These are phyloP conservation scores for Saccharomyces hybrid DNA, from an alignment of 1,139 yeast species.

Conservation along the genomic window DNA sequence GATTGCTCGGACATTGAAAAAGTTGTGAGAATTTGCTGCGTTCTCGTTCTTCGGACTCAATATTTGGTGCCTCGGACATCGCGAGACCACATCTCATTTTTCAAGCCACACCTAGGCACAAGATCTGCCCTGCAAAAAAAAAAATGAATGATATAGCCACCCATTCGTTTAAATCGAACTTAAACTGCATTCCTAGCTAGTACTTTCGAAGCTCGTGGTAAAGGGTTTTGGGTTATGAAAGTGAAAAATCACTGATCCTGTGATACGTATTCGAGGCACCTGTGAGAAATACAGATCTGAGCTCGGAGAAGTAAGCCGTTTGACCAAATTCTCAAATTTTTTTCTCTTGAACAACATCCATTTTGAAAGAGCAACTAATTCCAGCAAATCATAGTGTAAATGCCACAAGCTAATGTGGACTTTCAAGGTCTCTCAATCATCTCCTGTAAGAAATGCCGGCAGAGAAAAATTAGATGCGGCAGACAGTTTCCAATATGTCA, in stretches of 20 bases:
- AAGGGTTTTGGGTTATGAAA: not conserved
- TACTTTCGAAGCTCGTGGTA: not conserved
- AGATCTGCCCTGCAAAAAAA: not conserved
- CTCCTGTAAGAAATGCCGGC: not conserved
- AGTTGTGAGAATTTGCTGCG: not conserved
- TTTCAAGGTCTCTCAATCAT: not conserved
- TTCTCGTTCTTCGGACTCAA: not conserved
- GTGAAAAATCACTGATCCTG: not conserved
- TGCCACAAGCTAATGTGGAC: not conserved
- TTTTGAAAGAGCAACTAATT: not conserved
- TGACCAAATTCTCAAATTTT: no score
- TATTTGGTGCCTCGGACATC: not conserved
- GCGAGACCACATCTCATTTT: not conserved
- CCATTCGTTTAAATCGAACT: not conserved
- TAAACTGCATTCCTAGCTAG: not conserved
- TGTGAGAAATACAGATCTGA: not conserved
- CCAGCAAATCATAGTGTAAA: not conserved
- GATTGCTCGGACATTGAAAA: not conserved
- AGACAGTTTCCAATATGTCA: conserved; percentile 9
- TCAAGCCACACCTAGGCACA: not conserved
- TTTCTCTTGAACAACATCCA: no score
- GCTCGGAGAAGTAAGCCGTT: no score
- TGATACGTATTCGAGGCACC: not conserved
- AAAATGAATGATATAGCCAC: not conserved
- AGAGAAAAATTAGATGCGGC: conserved; percentile 8